Base-by-base conservation (phyloP, 139 green algal species). In the Micractinium sp. region DNA sequence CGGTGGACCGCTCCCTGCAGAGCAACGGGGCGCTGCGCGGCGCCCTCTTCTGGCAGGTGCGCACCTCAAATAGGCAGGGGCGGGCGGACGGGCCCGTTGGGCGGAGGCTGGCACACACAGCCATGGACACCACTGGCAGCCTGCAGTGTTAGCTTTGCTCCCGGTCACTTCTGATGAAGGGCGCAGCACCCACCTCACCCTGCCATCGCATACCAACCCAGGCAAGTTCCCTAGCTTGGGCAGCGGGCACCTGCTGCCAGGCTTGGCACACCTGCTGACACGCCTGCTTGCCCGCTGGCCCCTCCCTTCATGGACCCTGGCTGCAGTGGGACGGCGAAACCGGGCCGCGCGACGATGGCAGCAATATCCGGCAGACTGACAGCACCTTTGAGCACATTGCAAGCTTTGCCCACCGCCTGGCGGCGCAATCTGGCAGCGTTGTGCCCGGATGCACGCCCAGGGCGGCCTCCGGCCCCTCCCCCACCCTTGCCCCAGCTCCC, bases 21-120 rank as follows among this genome's bases (percentile, higher is more conserved):
- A 35, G 27, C 36, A 77, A 76, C 12, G 86, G 86, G n/a, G 35
- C 86, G 18, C 85, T 89, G 53, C 73, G 71, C 13, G 85, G 85
- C 39, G 25, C 76, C 1, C 86, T 89, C 76, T 89, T 89, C 86
- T 89, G 86, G 86, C 73, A 87, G 82, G 82, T 63, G 61, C 0
- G 82, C n/a, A n/a, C n/a, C n/a, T n/a, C n/a, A n/a, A n/a, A n/a
- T n/a, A 5, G 66, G 25, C 23, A 27, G 66, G 23, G 25, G 66
- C 66, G 23, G 2, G 66, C 66, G 66, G 22, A 27, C 66, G 4
- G 66, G 47, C 47, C 9, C 7, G 47, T 9, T 56, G 47, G 47
- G 47, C 47, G 47, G 9, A 9, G 47, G 47, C 47, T 56, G 9
- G 47, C 5, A 16, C 47, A 56, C 5, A 56, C 47, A 56, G 47